Evolutionary conservation across 129 eudicot genomes (phyloP), one percentile per base, ranked within the genome.

Genomic region (Daucus carota): DNA sequence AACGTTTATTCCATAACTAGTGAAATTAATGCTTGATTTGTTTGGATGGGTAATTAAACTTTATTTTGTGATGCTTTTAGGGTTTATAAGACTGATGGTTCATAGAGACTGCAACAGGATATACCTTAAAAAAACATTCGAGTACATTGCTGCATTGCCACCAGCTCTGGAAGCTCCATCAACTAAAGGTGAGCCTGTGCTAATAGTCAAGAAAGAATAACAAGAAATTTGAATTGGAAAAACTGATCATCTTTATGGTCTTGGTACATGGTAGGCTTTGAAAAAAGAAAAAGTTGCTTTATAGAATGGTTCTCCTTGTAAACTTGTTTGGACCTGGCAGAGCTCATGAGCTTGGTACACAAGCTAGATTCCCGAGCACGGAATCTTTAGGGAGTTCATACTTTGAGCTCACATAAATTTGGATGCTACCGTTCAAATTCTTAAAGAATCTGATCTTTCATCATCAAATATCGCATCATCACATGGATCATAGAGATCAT

Each of bases 401-500:
- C 26, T 43, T 43, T 14, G n/a, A 24, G 75, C n/a, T 72, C 15
- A 36, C 33, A 41, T 12, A 6, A 70, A 70, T 11, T 70, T 40
- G 13, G 12, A 72, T 43, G 45, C 29, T 47, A 18, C n/a, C 26
- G 4, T 43, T 72, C 54, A 72, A 24, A 72, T 72, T 26, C 59
- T 72, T 6, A 24, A 29, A 5, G 75, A 72, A 43, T 72, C 75
- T 2, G 75, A 72, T 43, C 38, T 72, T 18, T 72, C 75, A 6
- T 72, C 75, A 6, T 72, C 34, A 18, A 15, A 6, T 45, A 20
- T 14, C 8, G 3, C 17, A 43, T 83, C 84, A 18, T 82, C 62
- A 11, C 75, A 83, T 40, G 81, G 87, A 59, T 62, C 71, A 16
- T 76, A 88, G 48, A 80, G 82, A 52, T 79, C 86, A 32, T 24